Conservation (phyloP, 163 green algal species). For the Scenedesmus sp. region DNA sequence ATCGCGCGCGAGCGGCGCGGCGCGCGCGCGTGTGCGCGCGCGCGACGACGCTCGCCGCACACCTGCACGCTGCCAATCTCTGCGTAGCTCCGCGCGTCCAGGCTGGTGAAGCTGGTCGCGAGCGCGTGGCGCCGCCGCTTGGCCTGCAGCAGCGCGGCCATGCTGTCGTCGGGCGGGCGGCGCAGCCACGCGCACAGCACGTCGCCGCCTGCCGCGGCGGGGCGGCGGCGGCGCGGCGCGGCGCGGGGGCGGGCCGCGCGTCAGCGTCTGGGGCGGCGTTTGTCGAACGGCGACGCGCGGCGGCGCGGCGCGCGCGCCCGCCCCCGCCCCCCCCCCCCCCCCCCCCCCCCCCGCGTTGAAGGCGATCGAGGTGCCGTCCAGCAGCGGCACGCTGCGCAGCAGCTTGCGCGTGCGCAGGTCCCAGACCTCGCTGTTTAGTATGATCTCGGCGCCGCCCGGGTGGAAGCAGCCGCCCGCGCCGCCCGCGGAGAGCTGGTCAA, state of each 20-base stretch:
- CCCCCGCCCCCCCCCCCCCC: too few relatives aligned
- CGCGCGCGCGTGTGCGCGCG: too few relatives aligned
- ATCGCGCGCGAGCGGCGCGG: too few relatives aligned
- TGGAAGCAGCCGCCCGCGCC: conserved; percentile 67
- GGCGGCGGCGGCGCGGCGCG: too few relatives aligned
- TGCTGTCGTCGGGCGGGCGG: conserved; percentile 30
- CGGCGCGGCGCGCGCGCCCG: too few relatives aligned
- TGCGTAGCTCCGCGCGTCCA: conserved; percentile 70
- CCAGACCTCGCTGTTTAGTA: conserved; percentile 82
- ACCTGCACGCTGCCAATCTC: conserved; percentile 73
- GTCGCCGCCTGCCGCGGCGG: conserved; percentile 30
- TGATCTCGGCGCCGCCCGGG: conserved; percentile 64
- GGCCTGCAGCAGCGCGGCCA: conserved; percentile 53
- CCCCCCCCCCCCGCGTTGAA: conserved; percentile 61
- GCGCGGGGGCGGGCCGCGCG: too few relatives aligned
- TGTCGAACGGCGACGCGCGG: too few relatives aligned
- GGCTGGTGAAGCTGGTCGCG: conserved; percentile 63
- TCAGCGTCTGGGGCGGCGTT: not conserved
- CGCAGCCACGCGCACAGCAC: conserved; percentile 40
- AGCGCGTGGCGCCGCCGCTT: conserved; percentile 65
- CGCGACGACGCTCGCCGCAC: conserved; percentile 50
- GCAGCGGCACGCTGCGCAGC: conserved; percentile 66
- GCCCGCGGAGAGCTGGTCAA: conserved; percentile 73
- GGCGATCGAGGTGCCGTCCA: conserved; percentile 65
- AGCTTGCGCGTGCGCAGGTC: conserved; percentile 73